These are phyloP conservation scores for Prunella vulgaris DNA, from an alignment of 257 asterid genomes.

Conservation along the genomic window DNA sequence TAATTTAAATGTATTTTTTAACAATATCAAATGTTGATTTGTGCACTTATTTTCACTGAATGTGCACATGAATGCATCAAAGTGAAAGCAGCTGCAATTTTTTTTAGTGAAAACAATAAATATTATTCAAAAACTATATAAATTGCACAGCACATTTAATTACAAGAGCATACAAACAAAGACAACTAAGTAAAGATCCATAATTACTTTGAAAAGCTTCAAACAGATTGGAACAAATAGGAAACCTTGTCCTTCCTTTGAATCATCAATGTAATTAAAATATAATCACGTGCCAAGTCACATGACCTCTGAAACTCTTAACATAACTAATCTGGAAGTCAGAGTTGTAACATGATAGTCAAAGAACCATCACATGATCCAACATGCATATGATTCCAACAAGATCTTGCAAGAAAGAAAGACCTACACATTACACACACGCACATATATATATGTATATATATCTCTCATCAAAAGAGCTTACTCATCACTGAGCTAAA, in stretches of 20 bases:
- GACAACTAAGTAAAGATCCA: conserved; percentile 29
- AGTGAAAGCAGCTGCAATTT: too few species aligned
- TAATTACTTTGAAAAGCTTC: conserved; percentile 5
- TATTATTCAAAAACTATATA: too few species aligned
- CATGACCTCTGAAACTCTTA: conserved; percentile 28
- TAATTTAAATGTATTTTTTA: too few species aligned
- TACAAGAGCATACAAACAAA: conserved; percentile 8
- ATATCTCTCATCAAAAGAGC: conserved; percentile 17
- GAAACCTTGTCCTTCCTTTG: conserved; percentile 18
- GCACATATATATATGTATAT: neutral
- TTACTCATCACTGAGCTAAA: conserved; percentile 5
- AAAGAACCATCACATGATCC: conserved; percentile 58
- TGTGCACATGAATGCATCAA: too few species aligned
- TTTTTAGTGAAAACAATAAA: too few species aligned
- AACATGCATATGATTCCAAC: conserved; percentile 49
- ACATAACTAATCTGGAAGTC: conserved; percentile 41
- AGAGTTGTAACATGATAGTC: conserved; percentile 45
- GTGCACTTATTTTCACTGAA: too few species aligned
- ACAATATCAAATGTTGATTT: too few species aligned
- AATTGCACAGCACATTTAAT: neutral
- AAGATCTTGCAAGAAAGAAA: conserved; percentile 19
- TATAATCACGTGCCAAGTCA: conserved; percentile 51
- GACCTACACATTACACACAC: neutral
- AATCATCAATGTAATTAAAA: conserved; percentile 16
- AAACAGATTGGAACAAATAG: conserved; percentile 24